These are phyloP conservation scores for Phytophthora tubulina DNA, from an alignment of 352 stramenopile genomes.

Conservation along the genomic window DNA sequence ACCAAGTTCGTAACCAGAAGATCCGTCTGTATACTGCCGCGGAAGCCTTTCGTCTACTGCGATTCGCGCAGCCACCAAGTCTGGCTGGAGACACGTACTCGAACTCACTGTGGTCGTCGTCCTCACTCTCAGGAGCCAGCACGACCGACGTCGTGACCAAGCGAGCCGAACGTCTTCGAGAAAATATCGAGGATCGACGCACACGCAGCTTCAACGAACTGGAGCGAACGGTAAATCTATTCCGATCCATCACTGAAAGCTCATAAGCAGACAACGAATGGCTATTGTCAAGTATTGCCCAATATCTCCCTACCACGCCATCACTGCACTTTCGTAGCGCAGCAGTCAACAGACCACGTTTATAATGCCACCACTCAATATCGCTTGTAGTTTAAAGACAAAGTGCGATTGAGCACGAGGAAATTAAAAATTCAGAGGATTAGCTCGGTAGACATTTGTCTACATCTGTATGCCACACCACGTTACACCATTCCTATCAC, in stretches of 20 bases:
- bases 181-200: slow-evolving; percentile 19
- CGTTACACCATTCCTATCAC: slow-evolving; percentile 1
- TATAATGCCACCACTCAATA: too few relatives aligned
- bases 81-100: slow-evolving; percentile 25
- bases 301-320: too few relatives aligned
- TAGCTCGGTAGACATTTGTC: too few relatives aligned
- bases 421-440: too few relatives aligned
- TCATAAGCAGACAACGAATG: not conserved
- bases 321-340: too few relatives aligned
- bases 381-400: too few relatives aligned
- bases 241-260: slow-evolving; percentile 8
- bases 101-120: slow-evolving; percentile 9
- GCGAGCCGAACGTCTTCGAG: slow-evolving; percentile 32
- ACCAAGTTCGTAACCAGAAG: slow-evolving; percentile 31
- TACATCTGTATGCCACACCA: too few relatives aligned
- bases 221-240: slow-evolving; percentile 16
- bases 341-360: too few relatives aligned
- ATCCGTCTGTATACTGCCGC: slow-evolving; percentile 55
- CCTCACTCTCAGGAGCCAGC: slow-evolving; percentile 18
- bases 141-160: slow-evolving; percentile 28
- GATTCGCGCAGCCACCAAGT: slow-evolving; percentile 53
- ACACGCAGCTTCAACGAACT: slow-evolving; percentile 8
- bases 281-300: too few relatives aligned
- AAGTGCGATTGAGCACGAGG: too few relatives aligned
- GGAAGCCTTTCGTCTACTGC: slow-evolving; percentile 56